phyloP scores from a whole-genome alignment of 352 stramenopile genomes.

The Plasmopara halstedii region DNA sequence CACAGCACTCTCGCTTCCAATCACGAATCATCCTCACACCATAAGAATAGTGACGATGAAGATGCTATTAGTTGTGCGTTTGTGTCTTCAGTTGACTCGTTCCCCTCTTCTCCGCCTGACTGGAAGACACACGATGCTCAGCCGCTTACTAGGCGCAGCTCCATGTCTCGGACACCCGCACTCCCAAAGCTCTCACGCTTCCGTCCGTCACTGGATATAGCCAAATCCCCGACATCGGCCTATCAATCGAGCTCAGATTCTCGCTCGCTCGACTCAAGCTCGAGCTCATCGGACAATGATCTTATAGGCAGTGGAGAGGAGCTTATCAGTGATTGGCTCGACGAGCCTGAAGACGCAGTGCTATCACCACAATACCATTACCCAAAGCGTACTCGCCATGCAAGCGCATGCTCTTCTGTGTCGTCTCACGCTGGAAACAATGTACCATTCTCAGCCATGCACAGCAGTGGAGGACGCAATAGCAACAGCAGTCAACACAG shows the following conservation, averaged over 20 bases:
- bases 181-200: slow-evolving; percentile 33
- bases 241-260: slow-evolving; percentile 36
- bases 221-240: slow-evolving; percentile 19
- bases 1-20: slow-evolving; percentile 5
- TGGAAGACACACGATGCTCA: slow-evolving; percentile 14
- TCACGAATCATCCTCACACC: slow-evolving; percentile 13
- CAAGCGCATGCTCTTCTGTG: slow-evolving; percentile 49
- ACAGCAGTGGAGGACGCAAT: slow-evolving; percentile 26
- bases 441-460: slow-evolving; percentile 25
- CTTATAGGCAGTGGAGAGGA: slow-evolving; percentile 37
- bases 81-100: slow-evolving; percentile 10
- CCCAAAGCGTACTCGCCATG: slow-evolving; percentile 19
- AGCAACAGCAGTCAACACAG: slow-evolving; percentile 54
- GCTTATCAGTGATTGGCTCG: slow-evolving; percentile 68
- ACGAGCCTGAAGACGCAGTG: slow-evolving; percentile 56
- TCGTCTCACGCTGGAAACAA: slow-evolving; percentile 35
- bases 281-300: slow-evolving; percentile 36
- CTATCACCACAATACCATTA: slow-evolving; percentile 37
- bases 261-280: slow-evolving; percentile 30
- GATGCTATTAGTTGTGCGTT: neutral
- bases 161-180: slow-evolving; percentile 16
- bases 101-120: slow-evolving; percentile 12
- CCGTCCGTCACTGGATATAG: slow-evolving; percentile 24
- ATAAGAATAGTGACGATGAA: slow-evolving; percentile 12
- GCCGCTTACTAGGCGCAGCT: slow-evolving; percentile 16